Base-by-base conservation (phyloP, 495 filamentous ascomycete genomes). In the Lepraria neglecta region DNA sequence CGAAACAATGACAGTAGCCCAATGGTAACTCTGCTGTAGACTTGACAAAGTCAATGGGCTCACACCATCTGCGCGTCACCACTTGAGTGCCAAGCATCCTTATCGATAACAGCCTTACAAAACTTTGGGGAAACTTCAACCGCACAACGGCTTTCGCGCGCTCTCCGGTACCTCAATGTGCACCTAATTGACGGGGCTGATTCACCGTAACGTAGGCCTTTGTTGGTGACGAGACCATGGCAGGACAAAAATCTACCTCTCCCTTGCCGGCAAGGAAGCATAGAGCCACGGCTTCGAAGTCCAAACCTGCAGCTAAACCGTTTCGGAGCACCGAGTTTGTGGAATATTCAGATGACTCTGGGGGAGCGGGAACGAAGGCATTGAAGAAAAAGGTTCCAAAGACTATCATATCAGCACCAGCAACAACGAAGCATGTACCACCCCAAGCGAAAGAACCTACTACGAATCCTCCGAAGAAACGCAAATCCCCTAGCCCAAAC, bases 91-190 rank as follows among this genome's bases (percentile, higher is more conserved):
- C 33, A 56, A 56, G 53, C 38, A 42, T 15, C 6, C 10, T 56
- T 56, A 56, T 56, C 54, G 58, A 60, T 60, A 60, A 60, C 56
- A 58, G 47, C 47, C 58, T 31, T 60, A 60, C 9, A 2, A 52
- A 3, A 7, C n/a, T 51, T 40, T 27, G 9, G 40, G 35, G 15
- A 43, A 60, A 27, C 15, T 42, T 42, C 27, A 19, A 48, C 27
- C 47, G 33, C 12, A 15, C 46, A 58, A 21, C 56, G 6, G 33
- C 54, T 27, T 4, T 52, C 30, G 19, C 24, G 30, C 27, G 27
- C 19, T 31, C 10, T 21, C 15, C 19, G 35, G 24, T 9, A 17
- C 9, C 38, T 17, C 3, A 14, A 9, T 19, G 12, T 2, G 14
- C 14, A 43, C 10, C n/a, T 42, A 42, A 60, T 33, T 30, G 4